Base-by-base conservation (phyloP, 148 eudicot genomes). In the Rhododendron vialii region DNA sequence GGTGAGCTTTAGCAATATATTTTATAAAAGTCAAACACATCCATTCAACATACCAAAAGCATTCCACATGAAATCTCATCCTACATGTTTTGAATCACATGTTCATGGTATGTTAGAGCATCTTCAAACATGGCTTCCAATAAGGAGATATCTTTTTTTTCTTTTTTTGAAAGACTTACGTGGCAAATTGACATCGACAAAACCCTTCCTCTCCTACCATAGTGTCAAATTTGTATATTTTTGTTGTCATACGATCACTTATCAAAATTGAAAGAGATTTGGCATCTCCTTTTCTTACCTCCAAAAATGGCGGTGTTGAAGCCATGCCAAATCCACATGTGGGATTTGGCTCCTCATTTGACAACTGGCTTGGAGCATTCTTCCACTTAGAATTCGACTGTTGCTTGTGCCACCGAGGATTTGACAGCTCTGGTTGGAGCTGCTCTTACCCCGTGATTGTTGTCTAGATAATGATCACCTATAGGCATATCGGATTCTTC, bases 61-160 rank as follows among this genome's bases (percentile, higher is more conserved):
- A 79, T 69, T 35, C 80, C 91, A 90, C 94, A 90, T 92, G 94
- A 89, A 90, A 90, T 89, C 90, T 86, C 88, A 92, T 92, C 92
- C 85, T 81, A 55, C 86, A 84, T 47, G 83, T 89, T 83, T 82
- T 87, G 73, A 36, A 71, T 78, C 87, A 85, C 65, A 83, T 85
- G 86, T 85, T 83, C 90, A 90, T 88, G 91, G 47, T 84, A 81
- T 53, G 3, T 53, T 53, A 20, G 7, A 57, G 63, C 63, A 57
- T 57, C 59, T 53, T 15, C 24, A 55, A 55, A 3, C 20, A 3
- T 17, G 59, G 55, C 55, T 51, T 51, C 55, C 55, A 51, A 13
- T 51, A 51, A 2, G 17, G 15, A 51, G 15, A 51, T 47, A 1
- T 47, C 10, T 47, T 51, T 50, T 50, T 48, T 50, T 11, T 55